Percentiles rank a stretch among this genome's conserved stretches.
phyloP scores from a whole-genome alignment of 768 basidiomycete species.

The Phlegmacium glaucopus region DNA sequence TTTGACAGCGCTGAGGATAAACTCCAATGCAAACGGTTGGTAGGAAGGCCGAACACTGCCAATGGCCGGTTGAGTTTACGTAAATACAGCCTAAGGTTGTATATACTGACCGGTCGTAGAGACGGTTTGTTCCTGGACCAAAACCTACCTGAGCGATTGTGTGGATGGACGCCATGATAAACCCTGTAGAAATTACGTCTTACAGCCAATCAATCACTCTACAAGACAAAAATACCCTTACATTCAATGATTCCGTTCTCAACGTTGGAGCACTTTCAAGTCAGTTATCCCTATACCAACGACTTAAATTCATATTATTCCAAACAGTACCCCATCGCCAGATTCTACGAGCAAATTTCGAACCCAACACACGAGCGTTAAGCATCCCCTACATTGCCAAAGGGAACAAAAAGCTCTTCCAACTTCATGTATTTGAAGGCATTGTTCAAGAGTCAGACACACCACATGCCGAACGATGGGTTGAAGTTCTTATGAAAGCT shows the following conservation, averaged over 20 bases:
- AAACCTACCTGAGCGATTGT: constrained; percentile 70
- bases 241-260: no score
- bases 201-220: no score
- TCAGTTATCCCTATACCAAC: not conserved
- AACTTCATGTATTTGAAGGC: constrained; percentile 43
- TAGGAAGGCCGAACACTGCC: constrained; percentile 81
- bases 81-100: not conserved
- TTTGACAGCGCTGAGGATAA: constrained; percentile 50
- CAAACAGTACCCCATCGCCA: constrained; percentile 40
- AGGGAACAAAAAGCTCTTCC: constrained; percentile 35
- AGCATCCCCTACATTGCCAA: constrained; percentile 51
- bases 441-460: constrained; percentile 25
- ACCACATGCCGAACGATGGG: constrained; percentile 46
- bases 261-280: not conserved
- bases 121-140: constrained; percentile 75
- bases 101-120: constrained; percentile 64
- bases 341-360: constrained; percentile 50
- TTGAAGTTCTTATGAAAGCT: constrained; percentile 45
- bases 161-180: constrained; percentile 39
- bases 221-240: no score
- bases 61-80: not conserved
- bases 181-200: no score
- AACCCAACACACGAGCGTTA: constrained; percentile 29
- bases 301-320: constrained; percentile 14
- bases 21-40: constrained; percentile 55